phyloP scores from a whole-genome alignment of 257 asterid genomes.

The Ocimum tenuiflorum region DNA sequence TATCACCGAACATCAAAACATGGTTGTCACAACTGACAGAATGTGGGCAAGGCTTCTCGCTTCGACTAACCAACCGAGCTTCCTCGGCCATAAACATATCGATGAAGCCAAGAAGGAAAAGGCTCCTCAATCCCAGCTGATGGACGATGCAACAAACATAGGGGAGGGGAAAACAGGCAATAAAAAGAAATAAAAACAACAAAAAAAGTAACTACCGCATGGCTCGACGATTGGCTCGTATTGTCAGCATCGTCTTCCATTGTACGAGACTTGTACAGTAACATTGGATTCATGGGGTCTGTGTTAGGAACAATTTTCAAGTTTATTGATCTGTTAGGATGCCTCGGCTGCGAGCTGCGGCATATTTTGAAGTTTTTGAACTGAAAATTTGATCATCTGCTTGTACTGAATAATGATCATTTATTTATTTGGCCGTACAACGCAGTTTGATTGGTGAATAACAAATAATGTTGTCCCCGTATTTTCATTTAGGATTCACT shows the following conservation, averaged over 20 bases:
- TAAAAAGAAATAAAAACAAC: slow-evolving; percentile 13
- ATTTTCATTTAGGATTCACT: too few relatives aligned
- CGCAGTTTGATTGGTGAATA: too few relatives aligned
- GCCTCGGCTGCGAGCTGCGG: slow-evolving; percentile 20
- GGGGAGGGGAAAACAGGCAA: slow-evolving; percentile 28
- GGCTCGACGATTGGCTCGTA: background rate
- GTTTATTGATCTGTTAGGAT: slow-evolving; percentile 20
- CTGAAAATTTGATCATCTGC: too few relatives aligned
- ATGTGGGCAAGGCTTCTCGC: slow-evolving; percentile 80
- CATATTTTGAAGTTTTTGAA: background rate
- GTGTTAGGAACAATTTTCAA: slow-evolving; percentile 19
- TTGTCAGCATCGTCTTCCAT: background rate
- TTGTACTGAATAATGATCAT: too few relatives aligned
- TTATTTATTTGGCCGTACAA: too few relatives aligned
- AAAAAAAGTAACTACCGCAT: slow-evolving; percentile 3
- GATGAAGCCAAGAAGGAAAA: slow-evolving; percentile 26
- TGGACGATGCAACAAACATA: slow-evolving; percentile 29
- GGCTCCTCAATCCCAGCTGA: slow-evolving; percentile 30
- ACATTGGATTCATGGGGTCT: slow-evolving; percentile 19
- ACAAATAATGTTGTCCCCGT: too few relatives aligned
- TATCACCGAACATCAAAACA: slow-evolving; percentile 48
- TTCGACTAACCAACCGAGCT: slow-evolving; percentile 68
- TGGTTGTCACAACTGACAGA: slow-evolving; percentile 62
- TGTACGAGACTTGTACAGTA: slow-evolving; percentile 21
- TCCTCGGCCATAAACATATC: slow-evolving; percentile 32